Evolutionary conservation across 2,329 filamentous ascomycete species (phyloP), one percentile per base, ranked within the genome.

Genomic region (Diaporthe sp.): DNA sequence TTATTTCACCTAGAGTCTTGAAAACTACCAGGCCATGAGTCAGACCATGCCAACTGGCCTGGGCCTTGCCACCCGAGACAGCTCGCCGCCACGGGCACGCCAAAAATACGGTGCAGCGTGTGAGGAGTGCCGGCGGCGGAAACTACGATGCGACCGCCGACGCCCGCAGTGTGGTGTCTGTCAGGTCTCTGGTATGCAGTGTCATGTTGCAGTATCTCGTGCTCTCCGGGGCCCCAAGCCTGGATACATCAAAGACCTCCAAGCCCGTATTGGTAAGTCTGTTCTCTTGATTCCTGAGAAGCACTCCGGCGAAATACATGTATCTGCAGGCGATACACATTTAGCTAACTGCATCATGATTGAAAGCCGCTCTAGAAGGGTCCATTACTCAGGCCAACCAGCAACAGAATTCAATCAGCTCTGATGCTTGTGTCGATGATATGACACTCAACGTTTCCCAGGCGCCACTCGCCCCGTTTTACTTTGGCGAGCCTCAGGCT

Each of bases 231-330:
- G 39, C 15, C 60, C 60, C 20, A 65, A 65, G 39, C 60, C 60
- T 65, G 60, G 60, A 31, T 65, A 65, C 10, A 47, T 65, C 25
- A 65, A 65, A 17, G 60, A 65, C n/a, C 42, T 65, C 6, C 60
- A 65, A 47, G 60, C 60, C n/a, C 39, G 60, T 2, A 65, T 65
- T 47, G 60, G 60, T 47, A 7, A 65, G 60, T 61, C n/a, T 49
- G 4, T 49, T 22, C 10, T 12, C 20, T 22, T 49, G 3, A 4
- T 8, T 22, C 39, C 0, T 10, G 3, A 39, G 37, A 13, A 13
- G 3, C 12, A 15, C 13, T 4, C 10, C 3, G 37, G 37, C 37
- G 1, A 15, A 13, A 39, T 39, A 39, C 2, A 39, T 13, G 1
- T 39, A 1, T 1, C 37, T 39, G 37, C 37, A 39, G 12, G 10